Base-by-base conservation (phyloP, 176 grass and related monocot species). In the Musa itinerans region DNA sequence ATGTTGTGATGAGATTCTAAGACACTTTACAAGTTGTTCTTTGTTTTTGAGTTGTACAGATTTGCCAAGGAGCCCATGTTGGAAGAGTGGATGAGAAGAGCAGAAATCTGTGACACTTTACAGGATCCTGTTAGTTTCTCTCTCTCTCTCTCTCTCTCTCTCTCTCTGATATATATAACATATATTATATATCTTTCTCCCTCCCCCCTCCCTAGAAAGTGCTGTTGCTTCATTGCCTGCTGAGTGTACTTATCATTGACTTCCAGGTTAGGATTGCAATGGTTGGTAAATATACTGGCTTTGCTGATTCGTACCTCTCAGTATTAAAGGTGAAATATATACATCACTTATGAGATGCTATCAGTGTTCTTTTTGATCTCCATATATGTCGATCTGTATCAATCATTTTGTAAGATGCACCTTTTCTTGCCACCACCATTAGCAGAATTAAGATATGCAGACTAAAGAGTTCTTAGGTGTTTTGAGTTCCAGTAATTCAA, bases 261-360 rank as follows among this genome's bases (percentile, higher is more conserved):
- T 68, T 71, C n/a, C 70, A 86, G 84, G 84, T 86, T 54, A 81
- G 80, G 68, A 82, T 86, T 79, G 84, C 84, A 20, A 86, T 86
- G 80, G 80, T 86, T 61, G 80, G 80, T 34, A 86, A 86, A 75
- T 86, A 86, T 69, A 86, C 80, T 53, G 80, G 69, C 62, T 75
- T 82, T 59, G 71, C 84, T 63, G 84, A 86, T 82, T 74, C 84
- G 63, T 86, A 86, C 78, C 84, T 86, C 19, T 86, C 84, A 59
- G 84, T 86, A 54, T 75, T 86, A 56, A 86, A 82, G 84, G 84
- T 86, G 54, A 69, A 34, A 52, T 50, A 51, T 19, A 51, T 3
- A 70, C 6, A 70, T 49, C 8, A 49, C 29, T 50, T 14, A 43
- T 16, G 34, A 69, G 24, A 12, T 12, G 8, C 1, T 49, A 50